Conservation (phyloP, 306 rosid genomes). For the Rosa chinensis region DNA sequence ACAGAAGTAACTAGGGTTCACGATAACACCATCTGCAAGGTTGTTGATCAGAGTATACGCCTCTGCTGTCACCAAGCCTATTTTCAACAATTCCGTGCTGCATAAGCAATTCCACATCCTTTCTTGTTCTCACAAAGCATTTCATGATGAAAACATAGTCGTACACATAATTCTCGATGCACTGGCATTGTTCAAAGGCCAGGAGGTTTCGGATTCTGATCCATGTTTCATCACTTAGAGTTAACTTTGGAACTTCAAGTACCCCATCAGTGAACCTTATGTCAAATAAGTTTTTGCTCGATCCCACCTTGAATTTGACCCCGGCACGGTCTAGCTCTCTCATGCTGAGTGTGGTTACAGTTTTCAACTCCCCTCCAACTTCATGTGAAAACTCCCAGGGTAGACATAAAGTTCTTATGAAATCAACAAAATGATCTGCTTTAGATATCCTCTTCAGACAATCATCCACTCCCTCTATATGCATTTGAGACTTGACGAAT, state of each 20-base stretch:
- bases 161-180: background rate
- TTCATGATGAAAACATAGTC: slow-evolving; percentile 26
- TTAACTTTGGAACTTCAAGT: slow-evolving; percentile 33
- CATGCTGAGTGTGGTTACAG: too few relatives aligned
- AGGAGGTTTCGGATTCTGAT: background rate
- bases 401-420: too few relatives aligned
- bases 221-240: background rate
- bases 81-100: slow-evolving; percentile 10
- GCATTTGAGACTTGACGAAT: too few relatives aligned
- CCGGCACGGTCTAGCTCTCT: too few relatives aligned
- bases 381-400: too few relatives aligned
- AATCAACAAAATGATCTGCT: too few relatives aligned
- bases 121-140: background rate
- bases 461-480: too few relatives aligned
- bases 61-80: background rate
- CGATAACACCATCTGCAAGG: slow-evolving; percentile 1
- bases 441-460: too few relatives aligned
- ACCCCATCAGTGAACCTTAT: slow-evolving; percentile 23
- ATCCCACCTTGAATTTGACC: too few relatives aligned
- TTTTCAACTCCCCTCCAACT: too few relatives aligned
- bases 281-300: background rate
- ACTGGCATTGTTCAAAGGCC: slow-evolving; percentile 35
- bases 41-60: slow-evolving; percentile 5
- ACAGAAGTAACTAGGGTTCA: background rate
- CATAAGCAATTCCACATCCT: slow-evolving; percentile 27